Evolutionary conservation across 768 basidiomycete genomes (phyloP), one percentile per base, ranked within the genome.

Genomic region (Termitomyces sp.): DNA sequence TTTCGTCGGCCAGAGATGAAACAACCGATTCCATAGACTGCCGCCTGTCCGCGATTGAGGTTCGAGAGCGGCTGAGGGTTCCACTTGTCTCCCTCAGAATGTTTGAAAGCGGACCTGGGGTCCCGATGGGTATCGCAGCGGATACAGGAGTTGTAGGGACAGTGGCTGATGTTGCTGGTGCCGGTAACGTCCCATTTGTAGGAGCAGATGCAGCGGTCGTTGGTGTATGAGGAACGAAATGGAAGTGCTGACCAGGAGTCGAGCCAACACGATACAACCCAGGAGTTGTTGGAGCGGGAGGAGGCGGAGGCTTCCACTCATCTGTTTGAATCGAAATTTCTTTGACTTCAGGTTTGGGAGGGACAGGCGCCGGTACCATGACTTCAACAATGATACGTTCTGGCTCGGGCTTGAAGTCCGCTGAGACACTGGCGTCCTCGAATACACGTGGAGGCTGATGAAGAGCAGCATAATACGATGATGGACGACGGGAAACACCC

Each of bases 241-340:
- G 86, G 63, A 89, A 85, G 51, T 79, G 74, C 50, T 79, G 80
- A 31, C 67, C 74, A 20, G 79, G 60, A 3, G 56, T 56, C 1
- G 79, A 70, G 9, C 81, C 86, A 18, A 88, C 79, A 52, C 77
- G 79, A 67, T 82, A 87, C 22, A 86, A 72, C 12, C 76, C 70
- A 27, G 75, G 67, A 3, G 73, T 67, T 5, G 73, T 47, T 20
- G 72, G 68, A 0, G 68, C 54, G 5, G 75, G 66, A 1, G 73
- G 66, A 9, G 77, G 65, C 9, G 78, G 73, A 11, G 82, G 82
- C 13, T 66, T 71, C 87, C 85, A 88, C 47, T 79, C 78, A 57
- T 94, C 91, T 1, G 91, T 93, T 72, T 94, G 91, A 32, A 86
- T 83, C 3, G 84, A 88, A 56, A 84, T 88, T 61, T 94, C 91